Percentiles rank a stretch among this genome's conserved stretches.
Conservation (phyloP, 1,139 yeast genomes). For the Lodderomyces metapsilosis region DNA sequence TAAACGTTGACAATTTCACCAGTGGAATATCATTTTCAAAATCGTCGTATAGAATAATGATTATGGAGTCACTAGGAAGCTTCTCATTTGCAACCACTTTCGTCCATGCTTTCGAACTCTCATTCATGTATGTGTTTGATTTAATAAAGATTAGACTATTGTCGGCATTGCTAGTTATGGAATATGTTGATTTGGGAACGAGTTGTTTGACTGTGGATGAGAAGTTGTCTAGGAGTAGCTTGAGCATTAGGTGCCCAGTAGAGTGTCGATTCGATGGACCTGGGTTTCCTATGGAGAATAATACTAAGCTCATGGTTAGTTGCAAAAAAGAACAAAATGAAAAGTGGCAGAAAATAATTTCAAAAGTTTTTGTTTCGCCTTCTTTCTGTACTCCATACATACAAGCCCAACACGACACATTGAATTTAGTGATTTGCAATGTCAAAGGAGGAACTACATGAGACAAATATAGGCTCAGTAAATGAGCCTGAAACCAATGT, state of each 20-base stretch:
- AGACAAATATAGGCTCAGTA: not conserved
- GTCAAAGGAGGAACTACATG: not conserved
- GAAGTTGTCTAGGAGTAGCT: conserved; percentile 24
- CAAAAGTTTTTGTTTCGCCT: not conserved
- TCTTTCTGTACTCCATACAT: too few species aligned
- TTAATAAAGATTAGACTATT: conserved; percentile 29
- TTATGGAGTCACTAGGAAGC: conserved; percentile 9
- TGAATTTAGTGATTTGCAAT: not conserved
- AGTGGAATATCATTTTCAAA: conserved; percentile 34
- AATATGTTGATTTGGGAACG: conserved; percentile 22
- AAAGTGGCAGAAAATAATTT: not conserved
- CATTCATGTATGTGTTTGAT: conserved; percentile 44
- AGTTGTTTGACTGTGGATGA: conserved; percentile 23
- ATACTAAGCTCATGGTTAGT: conserved; percentile 15
- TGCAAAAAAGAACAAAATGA: not conserved
- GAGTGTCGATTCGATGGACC: conserved; percentile 42
- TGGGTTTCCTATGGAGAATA: conserved; percentile 46
- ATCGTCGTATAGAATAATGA: conserved; percentile 39
- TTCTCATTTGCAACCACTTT: conserved; percentile 21
- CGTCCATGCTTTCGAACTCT: conserved; percentile 31
- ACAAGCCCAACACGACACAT: too few species aligned
- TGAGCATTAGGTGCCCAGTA: conserved; percentile 38
- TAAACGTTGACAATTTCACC: conserved; percentile 28
- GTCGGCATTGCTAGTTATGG: conserved; percentile 21
- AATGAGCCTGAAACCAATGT: not conserved